Base-by-base conservation (phyloP, 2,329 filamentous ascomycete species). In the Aspergillus sp. region DNA sequence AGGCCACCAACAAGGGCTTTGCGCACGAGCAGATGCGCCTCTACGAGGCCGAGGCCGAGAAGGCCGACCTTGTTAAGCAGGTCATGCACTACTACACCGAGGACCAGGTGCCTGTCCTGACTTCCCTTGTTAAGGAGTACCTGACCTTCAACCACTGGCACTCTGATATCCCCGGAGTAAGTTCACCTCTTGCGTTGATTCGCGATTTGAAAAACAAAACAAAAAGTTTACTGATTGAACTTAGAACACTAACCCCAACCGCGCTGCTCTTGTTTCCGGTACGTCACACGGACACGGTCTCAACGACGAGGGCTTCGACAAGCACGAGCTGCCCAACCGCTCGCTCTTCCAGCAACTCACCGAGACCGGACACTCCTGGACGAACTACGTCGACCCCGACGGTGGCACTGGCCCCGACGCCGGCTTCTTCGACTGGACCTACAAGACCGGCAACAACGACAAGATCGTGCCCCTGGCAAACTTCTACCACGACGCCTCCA, bases 11-110 rank as follows among this genome's bases (percentile, higher is more conserved):
- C 51, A 58, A 72, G 50, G 76, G 77, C 34, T 79, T 79, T 61
- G 67, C 78, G n/a, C 66, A 75, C 30, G 75, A 77, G 65, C 76
- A 79, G 64, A 54, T 77, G 30, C 68, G 69, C 5, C 51, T 64
- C 12, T 76, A 79, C 61, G 65, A 67, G 6, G 55, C 58, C 34
- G 68, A 70, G 49, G 69, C 66, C 52, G 62, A 66, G 47, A 65
- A 66, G 51, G 70, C 72, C 45, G 56, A 66, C n/a, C 62, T 72
- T n/a, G 67, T 68, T 3, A 70, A 69, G 45, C 72, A 79, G 64
- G 76, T 78, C 45, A 72, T 80, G 64, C 73, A 77, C 68, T 79
- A 79, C 60, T 80, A 80, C 60, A 74, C 74, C 2, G 75, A 77
- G 58, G 68, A 71, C 0, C 70, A 79, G 65, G 71, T 79, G 3